phyloP scores from a whole-genome alignment of 2,329 filamentous ascomycete genomes.

The Meredithiella fracta region DNA sequence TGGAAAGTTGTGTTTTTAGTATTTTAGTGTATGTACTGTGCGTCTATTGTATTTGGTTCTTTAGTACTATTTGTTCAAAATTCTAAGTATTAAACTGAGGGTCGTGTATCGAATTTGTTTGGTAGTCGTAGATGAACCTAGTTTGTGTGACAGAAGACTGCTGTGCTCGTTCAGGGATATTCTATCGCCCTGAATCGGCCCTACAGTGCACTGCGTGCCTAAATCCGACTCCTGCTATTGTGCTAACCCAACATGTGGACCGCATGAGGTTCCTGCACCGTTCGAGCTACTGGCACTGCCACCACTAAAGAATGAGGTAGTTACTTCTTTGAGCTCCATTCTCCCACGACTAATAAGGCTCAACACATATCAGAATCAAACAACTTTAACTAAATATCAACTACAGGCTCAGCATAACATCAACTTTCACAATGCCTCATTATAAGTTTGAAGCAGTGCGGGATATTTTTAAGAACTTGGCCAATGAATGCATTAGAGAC shows the following conservation, averaged over 20 bases:
- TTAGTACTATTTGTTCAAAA: neutral
- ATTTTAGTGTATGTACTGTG: neutral
- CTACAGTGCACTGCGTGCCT: too few species aligned
- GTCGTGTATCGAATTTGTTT: too few species aligned
- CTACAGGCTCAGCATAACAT: neutral
- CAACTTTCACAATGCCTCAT: conserved; percentile 10
- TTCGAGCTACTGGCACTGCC: neutral
- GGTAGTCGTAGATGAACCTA: too few species aligned
- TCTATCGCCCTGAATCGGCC: too few species aligned
- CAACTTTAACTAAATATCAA: neutral
- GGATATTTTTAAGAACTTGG: conserved; percentile 33
- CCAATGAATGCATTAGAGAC: conserved; percentile 18
- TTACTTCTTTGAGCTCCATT: neutral
- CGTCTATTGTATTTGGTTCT: neutral
- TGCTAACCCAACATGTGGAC: too few species aligned
- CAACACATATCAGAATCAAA: too few species aligned
- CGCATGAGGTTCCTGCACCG: too few species aligned
- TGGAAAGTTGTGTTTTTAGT: neutral
- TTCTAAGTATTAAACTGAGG: neutral
- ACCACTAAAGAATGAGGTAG: neutral
- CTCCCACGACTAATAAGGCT: neutral
- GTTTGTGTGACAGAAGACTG: too few species aligned
- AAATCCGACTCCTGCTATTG: too few species aligned
- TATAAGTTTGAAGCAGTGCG: conserved; percentile 23
- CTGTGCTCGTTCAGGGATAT: too few species aligned